Percentiles rank a stretch among this genome's conserved stretches.
phyloP scores from a whole-genome alignment of 139 green algal species.

The Closterium sp. region DNA sequence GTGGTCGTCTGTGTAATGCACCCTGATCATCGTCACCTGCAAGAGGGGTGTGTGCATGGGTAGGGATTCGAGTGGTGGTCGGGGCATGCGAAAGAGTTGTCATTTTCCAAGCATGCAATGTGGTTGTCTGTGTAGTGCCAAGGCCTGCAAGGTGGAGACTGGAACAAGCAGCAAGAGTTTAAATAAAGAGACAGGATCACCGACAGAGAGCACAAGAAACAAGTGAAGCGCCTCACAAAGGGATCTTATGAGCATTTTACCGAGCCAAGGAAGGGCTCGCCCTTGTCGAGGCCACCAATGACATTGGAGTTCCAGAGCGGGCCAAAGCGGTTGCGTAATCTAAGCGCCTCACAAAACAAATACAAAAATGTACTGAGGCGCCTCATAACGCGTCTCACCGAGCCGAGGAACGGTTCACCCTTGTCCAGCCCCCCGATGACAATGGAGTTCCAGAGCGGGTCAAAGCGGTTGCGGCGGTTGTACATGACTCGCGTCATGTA shows the following conservation, averaged over 20 bases:
- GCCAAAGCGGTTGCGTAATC: constrained; percentile 46
- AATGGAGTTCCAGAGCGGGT: constrained; percentile 94
- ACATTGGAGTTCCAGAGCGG: constrained; percentile 96
- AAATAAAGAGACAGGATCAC: no score
- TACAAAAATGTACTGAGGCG: no score
- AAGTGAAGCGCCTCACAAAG: no score
- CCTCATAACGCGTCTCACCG: constrained; percentile 3
- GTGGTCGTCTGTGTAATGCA: constrained; percentile 73
- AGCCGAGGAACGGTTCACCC: constrained; percentile 51
- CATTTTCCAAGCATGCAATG: no score
- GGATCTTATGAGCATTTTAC: no score
- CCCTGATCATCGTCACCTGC: constrained; percentile 79
- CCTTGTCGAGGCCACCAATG: constrained; percentile 73
- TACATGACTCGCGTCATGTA: constrained; percentile 96
- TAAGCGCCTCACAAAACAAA: no score
- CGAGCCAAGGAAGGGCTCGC: constrained; percentile 43
- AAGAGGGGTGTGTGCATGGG: no score
- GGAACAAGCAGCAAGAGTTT: background rate
- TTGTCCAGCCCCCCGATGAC: constrained; percentile 79
- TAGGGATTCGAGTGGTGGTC: background rate
- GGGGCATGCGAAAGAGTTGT: background rate
- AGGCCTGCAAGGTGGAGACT: background rate
- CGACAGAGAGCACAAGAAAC: no score
- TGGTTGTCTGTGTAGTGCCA: no score
- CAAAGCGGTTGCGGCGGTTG: constrained; percentile 70